Base-by-base conservation (phyloP, 768 basidiomycete genomes). In the Trametes meyenii region DNA sequence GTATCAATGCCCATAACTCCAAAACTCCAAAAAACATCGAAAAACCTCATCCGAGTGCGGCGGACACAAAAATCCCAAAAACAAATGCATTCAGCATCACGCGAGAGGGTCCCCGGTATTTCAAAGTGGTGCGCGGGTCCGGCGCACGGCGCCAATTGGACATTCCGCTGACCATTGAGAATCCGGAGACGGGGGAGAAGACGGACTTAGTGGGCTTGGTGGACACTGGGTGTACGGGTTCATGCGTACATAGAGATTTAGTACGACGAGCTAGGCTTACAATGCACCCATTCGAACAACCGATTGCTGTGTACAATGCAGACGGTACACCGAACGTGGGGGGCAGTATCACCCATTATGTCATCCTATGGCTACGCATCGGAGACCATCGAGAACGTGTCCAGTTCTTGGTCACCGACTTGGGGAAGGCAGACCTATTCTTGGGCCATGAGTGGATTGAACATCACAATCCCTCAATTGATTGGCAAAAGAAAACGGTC, bases 141-240 rank as follows among this genome's bases (percentile, higher is more conserved):
- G 26, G 50, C 5, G 23, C 44, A 5, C 51, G 60, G 4, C 39
- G 60, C 19, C 54, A 54, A 29, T 51, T 66, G 54, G 62, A 63
- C n/a, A 14, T 63, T 16, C 65, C 65, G 39, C 1, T 66, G 17
- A 63, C 35, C 33, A 49, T 63, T 13, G 21, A 14, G 14, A 60
- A 16, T 35, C 59, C 21, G 8, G 59, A 39, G 36, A 53, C 58
- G 21, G 59, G 39, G 21, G 26, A 23, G 24, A 21, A 55, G 24
- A 49, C 42, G 4, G 61, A 67, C 24, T n/a, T 56, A n/a, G 35
- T 33, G 16, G 64, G 45, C 14, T 44, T 73, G 1, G 12, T 73
- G 5, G 66, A 71, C 33, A 67, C 65, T 33, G 69, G 72, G 0
- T 60, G 64, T 24, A 73, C 68, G 2, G 67, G 68, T 0, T 71